Percentiles rank a stretch among this genome's conserved stretches.
phyloP scores from a whole-genome alignment of 2,329 filamentous ascomycete genomes.

The Huntiella bhutanensis region DNA sequence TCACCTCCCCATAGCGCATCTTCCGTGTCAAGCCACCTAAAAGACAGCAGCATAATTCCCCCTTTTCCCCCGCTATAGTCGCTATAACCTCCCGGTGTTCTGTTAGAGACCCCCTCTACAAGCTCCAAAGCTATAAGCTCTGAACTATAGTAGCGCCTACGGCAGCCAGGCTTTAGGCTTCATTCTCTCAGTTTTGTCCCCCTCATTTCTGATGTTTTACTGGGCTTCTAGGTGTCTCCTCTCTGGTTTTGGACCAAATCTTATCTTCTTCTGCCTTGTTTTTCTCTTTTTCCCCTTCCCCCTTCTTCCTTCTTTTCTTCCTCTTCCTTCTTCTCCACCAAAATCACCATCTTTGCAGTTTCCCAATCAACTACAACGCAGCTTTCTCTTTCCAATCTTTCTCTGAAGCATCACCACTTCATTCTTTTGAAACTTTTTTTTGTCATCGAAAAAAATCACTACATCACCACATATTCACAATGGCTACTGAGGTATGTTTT shows the following conservation, averaged over 20 bases:
- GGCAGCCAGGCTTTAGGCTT: neutral
- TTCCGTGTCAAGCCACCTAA: too few species aligned
- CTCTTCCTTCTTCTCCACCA: neutral
- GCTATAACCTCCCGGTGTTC: too few species aligned
- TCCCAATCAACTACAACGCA: slow-evolving; percentile 4
- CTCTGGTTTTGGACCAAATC: too few species aligned
- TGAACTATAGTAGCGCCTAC: too few species aligned
- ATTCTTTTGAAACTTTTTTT: slow-evolving; percentile 5
- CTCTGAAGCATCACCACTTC: slow-evolving; percentile 4
- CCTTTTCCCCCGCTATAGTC: too few species aligned
- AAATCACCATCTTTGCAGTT: neutral
- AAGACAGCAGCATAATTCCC: too few species aligned
- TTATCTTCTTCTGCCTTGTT: slow-evolving; percentile 2
- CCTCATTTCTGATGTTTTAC: too few species aligned
- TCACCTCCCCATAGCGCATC: too few species aligned
- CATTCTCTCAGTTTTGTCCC: neutral
- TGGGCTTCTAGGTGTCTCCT: too few species aligned
- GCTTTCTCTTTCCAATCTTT: slow-evolving; percentile 6
- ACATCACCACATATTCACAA: slow-evolving; percentile 21
- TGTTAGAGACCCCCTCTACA: too few species aligned
- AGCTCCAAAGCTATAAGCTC: too few species aligned
- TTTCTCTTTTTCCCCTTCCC: slow-evolving; percentile 2
- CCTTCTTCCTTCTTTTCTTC: neutral
- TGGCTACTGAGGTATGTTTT: slow-evolving; percentile 43
- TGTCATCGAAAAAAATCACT: slow-evolving; percentile 9